Base-by-base conservation (phyloP, 352 stramenopile species). In the Pythium aphanidermatum region DNA sequence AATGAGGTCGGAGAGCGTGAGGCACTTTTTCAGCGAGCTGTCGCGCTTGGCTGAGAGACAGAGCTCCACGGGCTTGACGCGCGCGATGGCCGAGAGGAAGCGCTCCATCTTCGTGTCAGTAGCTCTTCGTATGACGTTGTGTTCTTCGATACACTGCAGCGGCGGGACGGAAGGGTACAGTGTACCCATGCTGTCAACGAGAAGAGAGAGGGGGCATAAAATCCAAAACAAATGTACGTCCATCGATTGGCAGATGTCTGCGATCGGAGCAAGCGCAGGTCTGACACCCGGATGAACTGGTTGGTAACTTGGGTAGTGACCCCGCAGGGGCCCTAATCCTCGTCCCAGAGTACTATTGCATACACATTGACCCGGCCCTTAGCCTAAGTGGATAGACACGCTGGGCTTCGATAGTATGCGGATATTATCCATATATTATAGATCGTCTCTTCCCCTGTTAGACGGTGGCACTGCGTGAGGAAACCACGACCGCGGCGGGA, bases 361-460 rank as follows among this genome's bases (percentile, higher is more conserved):
- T 65, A 65, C 68, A 73, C 63, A 63, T 93, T 93, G 81, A 93
- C 78, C 81, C 78, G 63, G 76, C 83, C 81, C 78, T 86, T 93
- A 93, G 79, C 83, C 81, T 85, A 88, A 93, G 90, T 37, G 73
- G 9, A 91, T 55, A 86, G 81, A 89, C 79, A 93, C 81, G 83
- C 54, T 61, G 63, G 74, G 73, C 81, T 93, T 93, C 81, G 81
- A 93, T 56, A 91, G 73, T 63, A 71, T 93, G 81, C 79, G 53
- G n/a, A 43, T 13, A 20, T 50, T 38, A 43, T 39, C n/a, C n/a
- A n/a, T n/a, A n/a, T n/a, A n/a, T n/a, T n/a, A n/a, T n/a, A n/a
- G n/a, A n/a, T n/a, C n/a, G n/a, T n/a, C n/a, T n/a, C n/a, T n/a
- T n/a, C n/a, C n/a, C n/a, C n/a, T n/a, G n/a, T n/a, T n/a, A n/a